Base-by-base conservation (phyloP, 805 yeast genomes). In the Myxozyma lipomycoides region DNA sequence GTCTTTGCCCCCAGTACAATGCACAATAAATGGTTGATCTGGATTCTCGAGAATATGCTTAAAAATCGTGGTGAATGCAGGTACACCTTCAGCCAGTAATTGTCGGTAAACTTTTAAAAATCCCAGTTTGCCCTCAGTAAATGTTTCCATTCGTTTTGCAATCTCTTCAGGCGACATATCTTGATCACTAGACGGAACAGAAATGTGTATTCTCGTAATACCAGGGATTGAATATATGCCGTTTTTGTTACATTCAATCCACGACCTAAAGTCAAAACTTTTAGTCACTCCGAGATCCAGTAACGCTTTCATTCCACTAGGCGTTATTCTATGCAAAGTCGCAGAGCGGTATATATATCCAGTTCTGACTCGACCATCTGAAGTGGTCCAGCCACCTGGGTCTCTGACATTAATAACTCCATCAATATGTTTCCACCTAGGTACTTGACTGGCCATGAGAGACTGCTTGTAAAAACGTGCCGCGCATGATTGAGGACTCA, bases 1-100 rank as follows among this genome's bases (percentile, higher is more conserved):
- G 64, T 87, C 95, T 65, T 86, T 87, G 1, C 95, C 30, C 9
- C 12, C 91, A 3, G 90, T 79, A 67, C 95, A 87, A 63, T 86
- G 91, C 65, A 82, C 78, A 7, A 83, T 67, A 51, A 87, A 68
- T 2, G 78, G 76, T 19, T 68, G 70, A n/a, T 69, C 65, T 2
- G 79, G 75, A 37, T 71, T 64, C 50, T 83, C 86, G 41, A 81
- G 70, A 42, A 87, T 69, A 61, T 72, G 78, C 42, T 69, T 65
- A 60, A 86, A 78, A 28, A 86, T 74, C 6, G 64, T 63, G 41
- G 69, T 72, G 62, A 77, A 82, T 2, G 78, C 70, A 3, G 61
- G 64, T 0, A 67, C 64, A 0, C 87, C 89, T 21, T 67, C 60
- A 3, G 64, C 69, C 45, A 86, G 64, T 59, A 84, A 77, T 47